Evolutionary conservation across 768 basidiomycete species (phyloP).

Genomic region (Pleurotus djamor): DNA sequence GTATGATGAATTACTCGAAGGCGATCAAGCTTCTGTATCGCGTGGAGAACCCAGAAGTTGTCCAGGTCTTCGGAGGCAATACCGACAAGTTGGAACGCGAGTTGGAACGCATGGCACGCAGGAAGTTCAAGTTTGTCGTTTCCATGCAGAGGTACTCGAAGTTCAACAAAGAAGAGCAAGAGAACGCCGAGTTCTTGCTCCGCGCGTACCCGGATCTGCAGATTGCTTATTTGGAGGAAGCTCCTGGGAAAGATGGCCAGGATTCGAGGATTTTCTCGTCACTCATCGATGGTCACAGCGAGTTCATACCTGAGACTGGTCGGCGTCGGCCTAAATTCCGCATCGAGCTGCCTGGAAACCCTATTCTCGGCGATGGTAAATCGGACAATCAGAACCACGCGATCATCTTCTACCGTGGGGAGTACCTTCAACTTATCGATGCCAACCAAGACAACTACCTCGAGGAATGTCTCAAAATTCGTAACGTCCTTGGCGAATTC

Average conservation of each 20-base stretch:
- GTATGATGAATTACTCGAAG: conserved; percentile 99
- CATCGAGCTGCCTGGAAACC: conserved; percentile 97
- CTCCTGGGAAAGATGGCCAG: conserved; percentile 89
- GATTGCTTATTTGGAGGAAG: conserved; percentile 97
- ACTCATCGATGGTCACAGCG: conserved; percentile 97
- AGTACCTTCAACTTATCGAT: conserved; percentile 98
- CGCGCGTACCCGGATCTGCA: conserved; percentile 98
- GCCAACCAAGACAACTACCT: conserved; percentile 99
- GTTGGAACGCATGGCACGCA: conserved; percentile 94
- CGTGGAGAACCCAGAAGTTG: conserved; percentile 99
- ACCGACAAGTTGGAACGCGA: conserved; percentile 96
- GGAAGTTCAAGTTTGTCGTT: conserved; percentile 99
- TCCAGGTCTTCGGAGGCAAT: conserved; percentile 96
- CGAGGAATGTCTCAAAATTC: conserved; percentile 99
- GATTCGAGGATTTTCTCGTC: conserved; percentile 95
- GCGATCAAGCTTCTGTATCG: conserved; percentile 99
- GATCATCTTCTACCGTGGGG: conserved; percentile 98
- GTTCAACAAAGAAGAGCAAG: conserved; percentile 99
- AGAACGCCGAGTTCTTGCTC: conserved; percentile 97
- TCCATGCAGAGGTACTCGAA: conserved; percentile 99
- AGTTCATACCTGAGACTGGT: conserved; percentile 87
- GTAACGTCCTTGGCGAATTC: conserved; percentile 97
- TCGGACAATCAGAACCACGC: conserved; percentile 99
- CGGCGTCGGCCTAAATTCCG: conserved; percentile 95
- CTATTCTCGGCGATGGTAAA: conserved; percentile 98